Evolutionary conservation across 352 stramenopile genomes (phyloP).

Genomic region (Phytophthora tentaculata): DNA sequence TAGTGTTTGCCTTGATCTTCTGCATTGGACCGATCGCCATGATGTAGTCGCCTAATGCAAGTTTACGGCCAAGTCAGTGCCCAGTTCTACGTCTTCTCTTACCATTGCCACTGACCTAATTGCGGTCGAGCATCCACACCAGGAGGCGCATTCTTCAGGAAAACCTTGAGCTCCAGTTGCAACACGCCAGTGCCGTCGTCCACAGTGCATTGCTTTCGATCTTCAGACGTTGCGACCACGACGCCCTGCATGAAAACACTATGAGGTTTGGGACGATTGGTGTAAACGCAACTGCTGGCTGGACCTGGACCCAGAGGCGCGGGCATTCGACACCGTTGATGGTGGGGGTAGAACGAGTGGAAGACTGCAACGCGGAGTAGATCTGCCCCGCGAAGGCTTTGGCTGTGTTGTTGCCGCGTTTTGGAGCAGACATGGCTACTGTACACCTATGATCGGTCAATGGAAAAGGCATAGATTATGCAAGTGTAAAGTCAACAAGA

Average conservation of each 20-base stretch:
- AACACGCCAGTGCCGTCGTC: conserved; percentile 81
- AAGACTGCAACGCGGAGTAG: conserved; percentile 44
- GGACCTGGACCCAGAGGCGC: conserved; percentile 82
- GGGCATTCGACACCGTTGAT: conserved; percentile 69
- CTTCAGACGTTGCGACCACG: conserved; percentile 46
- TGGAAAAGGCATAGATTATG: conserved; percentile 10
- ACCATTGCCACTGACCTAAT: conserved; percentile 38
- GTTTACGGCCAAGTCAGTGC: neutral
- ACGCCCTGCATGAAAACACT: conserved; percentile 53
- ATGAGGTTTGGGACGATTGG: too few relatives aligned
- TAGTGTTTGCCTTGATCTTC: conserved; percentile 33
- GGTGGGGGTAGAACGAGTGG: conserved; percentile 45
- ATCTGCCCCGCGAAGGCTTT: conserved; percentile 75
- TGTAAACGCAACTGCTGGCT: too few relatives aligned
- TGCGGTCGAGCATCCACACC: conserved; percentile 46
- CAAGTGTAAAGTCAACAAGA: conserved; percentile 6
- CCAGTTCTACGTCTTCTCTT: neutral
- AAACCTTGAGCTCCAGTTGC: conserved; percentile 61
- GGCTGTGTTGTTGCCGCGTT: conserved; percentile 42
- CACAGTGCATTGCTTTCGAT: conserved; percentile 52
- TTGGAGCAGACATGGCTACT: conserved; percentile 6
- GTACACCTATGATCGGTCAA: conserved; percentile 9
- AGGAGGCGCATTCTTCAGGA: conserved; percentile 66
- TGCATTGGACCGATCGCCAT: conserved; percentile 81
- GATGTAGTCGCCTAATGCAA: conserved; percentile 61